Conservation (phyloP, 169 alveolate genomes). For the Plasmodium ovale region DNA sequence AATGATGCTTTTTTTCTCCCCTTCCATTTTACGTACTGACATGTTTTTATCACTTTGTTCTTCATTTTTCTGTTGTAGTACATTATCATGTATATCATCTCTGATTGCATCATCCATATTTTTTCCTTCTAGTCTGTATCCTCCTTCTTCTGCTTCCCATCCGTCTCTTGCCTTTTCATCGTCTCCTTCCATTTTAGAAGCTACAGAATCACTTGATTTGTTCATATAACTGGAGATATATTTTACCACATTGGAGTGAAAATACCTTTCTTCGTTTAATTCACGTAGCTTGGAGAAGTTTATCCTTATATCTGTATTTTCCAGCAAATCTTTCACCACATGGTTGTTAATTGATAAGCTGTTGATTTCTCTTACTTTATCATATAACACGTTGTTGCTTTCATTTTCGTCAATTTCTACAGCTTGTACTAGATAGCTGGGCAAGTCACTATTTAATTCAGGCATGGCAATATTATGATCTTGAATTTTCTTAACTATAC, state of each 20-base stretch:
- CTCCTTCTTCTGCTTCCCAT: neutral
- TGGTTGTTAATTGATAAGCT: slow-evolving; percentile 38
- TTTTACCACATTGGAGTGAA: slow-evolving; percentile 7
- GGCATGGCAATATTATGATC: slow-evolving; percentile 74
- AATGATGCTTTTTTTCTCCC: slow-evolving; percentile 36
- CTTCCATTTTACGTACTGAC: slow-evolving; percentile 31
- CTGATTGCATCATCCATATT: slow-evolving; percentile 14
- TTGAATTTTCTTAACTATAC: slow-evolving; percentile 59
- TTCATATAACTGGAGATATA: slow-evolving; percentile 4
- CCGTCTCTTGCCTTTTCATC: neutral
- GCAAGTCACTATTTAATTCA: slow-evolving; percentile 64
- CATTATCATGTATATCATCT: neutral
- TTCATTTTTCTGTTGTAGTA: neutral
- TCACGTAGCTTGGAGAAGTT: slow-evolving; percentile 34
- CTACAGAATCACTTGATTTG: slow-evolving; percentile 25
- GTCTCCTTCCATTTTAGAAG: slow-evolving; percentile 29
- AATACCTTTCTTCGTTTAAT: slow-evolving; percentile 18
- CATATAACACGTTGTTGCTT: slow-evolving; percentile 1
- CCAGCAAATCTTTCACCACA: slow-evolving; percentile 26
- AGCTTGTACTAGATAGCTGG: slow-evolving; percentile 36
- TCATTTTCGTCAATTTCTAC: slow-evolving; percentile 57
- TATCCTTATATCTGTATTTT: slow-evolving; percentile 31
- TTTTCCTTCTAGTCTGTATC: neutral
- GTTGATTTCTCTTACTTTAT: slow-evolving; percentile 37
- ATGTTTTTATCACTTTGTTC: slow-evolving; percentile 10